Evolutionary conservation across 1,284 basidiomycete species (phyloP).

Genomic region (Microbotryomycetes sp.): DNA sequence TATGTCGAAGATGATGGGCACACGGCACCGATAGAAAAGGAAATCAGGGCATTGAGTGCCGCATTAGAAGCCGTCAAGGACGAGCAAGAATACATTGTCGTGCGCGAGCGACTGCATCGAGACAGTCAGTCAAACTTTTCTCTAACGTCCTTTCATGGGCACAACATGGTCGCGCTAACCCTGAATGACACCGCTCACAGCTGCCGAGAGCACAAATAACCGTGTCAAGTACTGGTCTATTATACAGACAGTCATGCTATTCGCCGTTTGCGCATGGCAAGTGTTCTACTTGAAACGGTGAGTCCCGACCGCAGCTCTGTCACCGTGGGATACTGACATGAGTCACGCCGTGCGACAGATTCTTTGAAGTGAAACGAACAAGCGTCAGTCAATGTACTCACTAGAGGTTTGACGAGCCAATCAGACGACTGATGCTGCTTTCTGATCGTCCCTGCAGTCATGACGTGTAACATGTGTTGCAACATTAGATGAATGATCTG

Average conservation of each 20-base stretch:
- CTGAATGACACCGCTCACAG: constrained; percentile 32
- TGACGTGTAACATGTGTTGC: no score
- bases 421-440: no score
- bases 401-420: no score
- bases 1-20: constrained; percentile 79
- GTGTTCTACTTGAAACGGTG: constrained; percentile 71
- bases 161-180: not conserved
- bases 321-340: not conserved
- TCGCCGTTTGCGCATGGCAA: constrained; percentile 91
- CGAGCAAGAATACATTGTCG: constrained; percentile 96
- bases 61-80: constrained; percentile 89
- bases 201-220: constrained; percentile 58
- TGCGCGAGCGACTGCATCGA: constrained; percentile 85
- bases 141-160: not conserved
- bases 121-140: constrained; percentile 54
- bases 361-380: constrained; percentile 33
- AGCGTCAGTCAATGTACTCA: not conserved
- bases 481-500: no score
- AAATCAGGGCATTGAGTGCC: constrained; percentile 81
- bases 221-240: constrained; percentile 99
- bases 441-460: no score
- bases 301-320: not conserved
- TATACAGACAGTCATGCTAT: constrained; percentile 76
- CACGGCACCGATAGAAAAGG: constrained; percentile 89
- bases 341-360: not conserved